Conservation (phyloP, 352 stramenopile genomes). For the Phytophthora vignae region DNA sequence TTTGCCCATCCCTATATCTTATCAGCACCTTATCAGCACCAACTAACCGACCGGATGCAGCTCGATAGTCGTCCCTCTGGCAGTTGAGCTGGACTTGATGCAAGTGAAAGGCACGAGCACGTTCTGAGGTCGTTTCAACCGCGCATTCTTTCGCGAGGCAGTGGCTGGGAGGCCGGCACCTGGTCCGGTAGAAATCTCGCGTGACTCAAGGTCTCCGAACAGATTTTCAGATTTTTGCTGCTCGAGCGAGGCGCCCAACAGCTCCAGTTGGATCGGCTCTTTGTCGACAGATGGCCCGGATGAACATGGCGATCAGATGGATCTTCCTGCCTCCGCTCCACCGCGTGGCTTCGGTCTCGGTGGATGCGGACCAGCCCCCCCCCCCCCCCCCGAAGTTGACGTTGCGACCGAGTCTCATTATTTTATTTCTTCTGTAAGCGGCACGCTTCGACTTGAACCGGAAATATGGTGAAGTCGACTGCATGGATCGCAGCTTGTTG, state of each 20-base stretch:
- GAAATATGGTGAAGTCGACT: conserved; percentile 21
- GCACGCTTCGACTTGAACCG: conserved; percentile 4
- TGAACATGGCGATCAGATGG: conserved; percentile 33
- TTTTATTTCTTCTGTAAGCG: conserved; percentile 25
- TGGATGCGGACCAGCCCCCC: conserved; percentile 8
- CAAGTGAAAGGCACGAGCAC: conserved; percentile 7
- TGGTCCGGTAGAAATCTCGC: conserved; percentile 25
- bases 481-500: conserved; percentile 22
- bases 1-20: too few species aligned
- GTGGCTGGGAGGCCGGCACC: conserved; percentile 16
- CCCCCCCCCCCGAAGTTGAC: too few species aligned
- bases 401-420: conserved; percentile 23
- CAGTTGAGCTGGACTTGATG: background rate
- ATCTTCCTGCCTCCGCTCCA: conserved; percentile 11
- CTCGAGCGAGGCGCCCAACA: conserved; percentile 19
- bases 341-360: conserved; percentile 22
- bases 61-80: conserved; percentile 4
- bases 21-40: conserved; percentile 9
- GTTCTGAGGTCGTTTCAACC: conserved; percentile 13
- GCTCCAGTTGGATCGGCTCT: conserved; percentile 23
- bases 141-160: conserved; percentile 5
- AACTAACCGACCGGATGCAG: conserved; percentile 3
- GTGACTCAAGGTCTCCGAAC: conserved; percentile 20
- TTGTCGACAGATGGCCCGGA: conserved; percentile 14
- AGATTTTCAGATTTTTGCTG: conserved; percentile 37